A percentile compares a stretch with the other conserved stretches of the same genome.
These are phyloP conservation scores for Scedosporium minutisporum DNA, from an alignment of 2,329 filamentous ascomycete genomes.

Conservation along the genomic window DNA sequence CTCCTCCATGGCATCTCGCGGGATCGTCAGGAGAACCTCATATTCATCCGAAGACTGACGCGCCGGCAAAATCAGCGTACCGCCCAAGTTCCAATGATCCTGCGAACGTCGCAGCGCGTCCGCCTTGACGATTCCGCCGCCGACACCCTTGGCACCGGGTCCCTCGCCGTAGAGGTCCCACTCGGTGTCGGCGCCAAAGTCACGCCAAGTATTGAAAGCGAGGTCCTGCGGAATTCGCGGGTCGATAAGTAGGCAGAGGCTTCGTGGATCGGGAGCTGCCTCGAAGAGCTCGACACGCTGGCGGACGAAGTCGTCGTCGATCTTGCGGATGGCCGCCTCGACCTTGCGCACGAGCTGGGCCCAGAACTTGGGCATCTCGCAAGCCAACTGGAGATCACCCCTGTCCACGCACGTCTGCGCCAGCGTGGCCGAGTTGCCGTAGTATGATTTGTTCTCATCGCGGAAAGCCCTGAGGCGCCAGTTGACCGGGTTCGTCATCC, in stretches of 20 bases:
- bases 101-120: conserved; percentile 22
- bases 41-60: conserved; percentile 13
- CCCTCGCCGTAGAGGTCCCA: conserved; percentile 20
- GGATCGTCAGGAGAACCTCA: conserved; percentile 23
- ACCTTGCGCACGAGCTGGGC: conserved; percentile 20
- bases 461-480: conserved; percentile 27
- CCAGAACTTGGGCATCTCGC: conserved; percentile 15
- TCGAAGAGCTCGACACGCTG: conserved; percentile 26
- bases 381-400: conserved; percentile 13
- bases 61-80: conserved; percentile 22
- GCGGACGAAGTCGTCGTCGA: conserved; percentile 31
- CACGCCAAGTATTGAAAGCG: conserved; percentile 35
- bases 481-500: conserved; percentile 31
- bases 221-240: conserved; percentile 28
- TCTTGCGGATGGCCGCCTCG: conserved; percentile 14
- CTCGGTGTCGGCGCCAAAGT: conserved; percentile 30
- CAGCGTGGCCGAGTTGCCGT: conserved; percentile 32
- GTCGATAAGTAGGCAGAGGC: conserved; percentile 29
- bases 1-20: conserved; percentile 18
- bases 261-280: conserved; percentile 27
- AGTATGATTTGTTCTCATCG: conserved; percentile 21
- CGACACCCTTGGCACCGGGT: background rate
- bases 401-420: conserved; percentile 20
- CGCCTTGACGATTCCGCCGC: conserved; percentile 9
- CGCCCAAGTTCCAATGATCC: conserved; percentile 19